phyloP scores from a whole-genome alignment of 345 rosid genomes.

The Pistacia vera region DNA sequence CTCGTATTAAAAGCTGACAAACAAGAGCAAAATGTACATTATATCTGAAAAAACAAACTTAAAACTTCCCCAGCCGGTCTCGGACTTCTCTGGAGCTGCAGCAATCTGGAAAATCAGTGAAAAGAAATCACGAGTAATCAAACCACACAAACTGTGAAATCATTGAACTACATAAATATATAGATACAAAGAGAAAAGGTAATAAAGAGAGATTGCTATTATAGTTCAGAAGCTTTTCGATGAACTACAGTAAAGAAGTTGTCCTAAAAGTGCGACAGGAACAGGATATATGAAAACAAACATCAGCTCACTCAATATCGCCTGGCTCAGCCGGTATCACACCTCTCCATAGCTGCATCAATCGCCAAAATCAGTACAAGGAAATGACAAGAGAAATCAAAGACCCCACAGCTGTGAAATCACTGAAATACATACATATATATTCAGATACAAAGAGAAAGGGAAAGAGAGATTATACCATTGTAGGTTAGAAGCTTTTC shows the following conservation, averaged over 20 bases:
- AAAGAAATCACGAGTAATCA: not conserved
- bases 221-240: slow-evolving; percentile 76
- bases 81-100: slow-evolving; percentile 82
- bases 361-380: too few relatives aligned
- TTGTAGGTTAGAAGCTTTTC: slow-evolving; percentile 38
- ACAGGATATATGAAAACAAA: too few relatives aligned
- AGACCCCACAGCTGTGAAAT: too few relatives aligned
- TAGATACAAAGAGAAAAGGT: slow-evolving; percentile 7
- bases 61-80: slow-evolving; percentile 37
- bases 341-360: too few relatives aligned
- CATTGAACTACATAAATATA: not conserved
- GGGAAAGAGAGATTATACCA: too few relatives aligned
- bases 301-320: too few relatives aligned
- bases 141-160: not conserved
- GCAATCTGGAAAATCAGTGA: not conserved
- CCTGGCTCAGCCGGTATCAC: too few relatives aligned
- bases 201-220: slow-evolving; percentile 55
- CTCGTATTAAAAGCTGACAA: not conserved
- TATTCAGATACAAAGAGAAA: too few relatives aligned
- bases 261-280: too few relatives aligned
- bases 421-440: too few relatives aligned
- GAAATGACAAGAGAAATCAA: too few relatives aligned
- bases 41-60: not conserved
- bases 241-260: too few relatives aligned
- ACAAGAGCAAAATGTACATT: not conserved